phyloP scores from a whole-genome alignment of 2,329 filamentous ascomycete species.

The Chaetomium olivaceum region DNA sequence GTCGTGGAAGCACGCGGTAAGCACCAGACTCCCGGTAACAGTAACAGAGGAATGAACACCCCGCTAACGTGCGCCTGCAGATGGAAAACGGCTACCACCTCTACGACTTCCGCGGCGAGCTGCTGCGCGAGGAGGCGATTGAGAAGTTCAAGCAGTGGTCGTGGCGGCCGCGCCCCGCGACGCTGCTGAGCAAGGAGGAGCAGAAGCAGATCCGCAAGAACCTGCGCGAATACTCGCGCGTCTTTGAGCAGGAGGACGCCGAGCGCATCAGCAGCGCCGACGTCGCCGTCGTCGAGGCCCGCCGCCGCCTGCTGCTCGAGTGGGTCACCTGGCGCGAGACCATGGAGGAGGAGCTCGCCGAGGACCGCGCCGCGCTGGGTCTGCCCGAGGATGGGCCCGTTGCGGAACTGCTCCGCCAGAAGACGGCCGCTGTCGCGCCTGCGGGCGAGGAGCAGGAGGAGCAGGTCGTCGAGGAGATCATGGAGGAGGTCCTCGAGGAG shows the following conservation, averaged over 20 bases:
- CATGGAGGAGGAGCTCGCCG: constrained; percentile 68
- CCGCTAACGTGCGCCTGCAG: constrained; percentile 46
- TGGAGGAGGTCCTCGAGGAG: constrained; percentile 82
- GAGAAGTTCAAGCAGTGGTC: constrained; percentile 98
- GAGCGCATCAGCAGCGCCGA: constrained; percentile 93
- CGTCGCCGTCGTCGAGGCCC: constrained; percentile 85
- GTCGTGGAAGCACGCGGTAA: constrained; percentile 92
- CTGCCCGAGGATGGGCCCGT: constrained; percentile 62
- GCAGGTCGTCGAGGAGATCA: constrained; percentile 81
- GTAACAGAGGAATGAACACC: background rate
- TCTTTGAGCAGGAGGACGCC: constrained; percentile 93
- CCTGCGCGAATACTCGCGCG: constrained; percentile 90
- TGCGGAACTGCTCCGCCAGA: constrained; percentile 60
- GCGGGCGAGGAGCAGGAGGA: constrained; percentile 74
- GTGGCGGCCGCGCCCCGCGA: constrained; percentile 89
- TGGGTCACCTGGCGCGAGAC: constrained; percentile 83
- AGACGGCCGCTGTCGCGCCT: constrained; percentile 54
- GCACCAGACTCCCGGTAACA: constrained; percentile 44
- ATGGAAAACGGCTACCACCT: constrained; percentile 99
- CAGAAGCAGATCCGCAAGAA: constrained; percentile 98
- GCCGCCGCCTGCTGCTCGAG: constrained; percentile 79
- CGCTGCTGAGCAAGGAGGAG: constrained; percentile 93
- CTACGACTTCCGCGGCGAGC: constrained; percentile 92
- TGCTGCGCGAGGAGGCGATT: constrained; percentile 84
- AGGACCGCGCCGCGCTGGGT: constrained; percentile 69